Percentiles rank a stretch among this genome's conserved stretches.
Conservation (phyloP, 1,284 basidiomycete genomes). For the Rhodotorula mucilaginosa region DNA sequence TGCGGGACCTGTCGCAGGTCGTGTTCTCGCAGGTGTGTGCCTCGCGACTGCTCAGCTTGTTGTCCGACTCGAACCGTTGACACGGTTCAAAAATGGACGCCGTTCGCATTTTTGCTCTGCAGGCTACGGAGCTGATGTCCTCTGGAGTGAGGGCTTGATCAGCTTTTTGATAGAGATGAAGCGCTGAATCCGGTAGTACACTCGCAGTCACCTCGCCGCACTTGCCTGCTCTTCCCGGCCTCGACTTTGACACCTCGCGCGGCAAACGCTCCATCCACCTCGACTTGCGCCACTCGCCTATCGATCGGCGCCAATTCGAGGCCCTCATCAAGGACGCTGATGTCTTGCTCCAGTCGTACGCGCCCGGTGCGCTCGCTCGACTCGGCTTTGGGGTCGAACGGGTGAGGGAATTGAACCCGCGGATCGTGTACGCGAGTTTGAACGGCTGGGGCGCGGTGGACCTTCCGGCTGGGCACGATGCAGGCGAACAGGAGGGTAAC, state of each 20-base stretch:
- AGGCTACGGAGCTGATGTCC: neutral
- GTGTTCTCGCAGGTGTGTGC: slow-evolving; percentile 58
- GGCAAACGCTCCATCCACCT: slow-evolving; percentile 66
- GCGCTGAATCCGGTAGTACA: too few species aligned
- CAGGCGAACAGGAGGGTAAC: slow-evolving; percentile 45
- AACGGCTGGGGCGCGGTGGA: neutral
- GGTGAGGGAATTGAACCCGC: slow-evolving; percentile 49
- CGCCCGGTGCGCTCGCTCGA: slow-evolving; percentile 57
- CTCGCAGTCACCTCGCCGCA: slow-evolving; percentile 56
- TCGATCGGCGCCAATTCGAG: slow-evolving; percentile 50
- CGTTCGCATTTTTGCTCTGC: neutral
- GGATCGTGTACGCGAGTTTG: neutral
- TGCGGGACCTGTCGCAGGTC: slow-evolving; percentile 60
- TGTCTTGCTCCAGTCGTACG: slow-evolving; percentile 66
- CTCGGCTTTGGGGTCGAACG: slow-evolving; percentile 58
- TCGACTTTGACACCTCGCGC: slow-evolving; percentile 64
- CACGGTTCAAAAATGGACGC: neutral
- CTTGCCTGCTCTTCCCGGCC: slow-evolving; percentile 58
- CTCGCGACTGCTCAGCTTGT: neutral
- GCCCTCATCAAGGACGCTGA: slow-evolving; percentile 49
- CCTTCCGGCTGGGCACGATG: too few species aligned
- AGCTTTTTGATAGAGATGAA: too few species aligned
- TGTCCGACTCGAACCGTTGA: neutral
- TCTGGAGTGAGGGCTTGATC: neutral
- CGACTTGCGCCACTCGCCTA: slow-evolving; percentile 52